A percentile compares a stretch with the other conserved stretches of the same genome.
Conservation (phyloP, 176 grass and related monocot genomes). For the Carex pumila region DNA sequence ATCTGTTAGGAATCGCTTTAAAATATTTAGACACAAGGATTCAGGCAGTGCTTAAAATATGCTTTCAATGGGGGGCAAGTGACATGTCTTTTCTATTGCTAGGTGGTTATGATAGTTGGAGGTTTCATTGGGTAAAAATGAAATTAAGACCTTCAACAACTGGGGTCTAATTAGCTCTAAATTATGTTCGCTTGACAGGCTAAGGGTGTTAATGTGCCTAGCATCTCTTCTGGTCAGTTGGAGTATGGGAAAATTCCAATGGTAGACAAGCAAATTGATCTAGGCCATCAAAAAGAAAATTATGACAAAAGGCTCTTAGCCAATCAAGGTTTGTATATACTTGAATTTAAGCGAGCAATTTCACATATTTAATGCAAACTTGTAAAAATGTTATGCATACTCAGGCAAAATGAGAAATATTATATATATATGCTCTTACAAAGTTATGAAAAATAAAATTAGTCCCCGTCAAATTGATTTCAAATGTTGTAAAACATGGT, state of each 20-base stretch:
- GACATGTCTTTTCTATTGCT: not conserved
- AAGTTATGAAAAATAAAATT: not conserved
- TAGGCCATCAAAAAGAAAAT: slow-evolving; percentile 35
- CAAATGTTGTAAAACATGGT: not conserved
- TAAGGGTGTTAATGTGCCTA: slow-evolving; percentile 39
- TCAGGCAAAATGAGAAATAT: not conserved
- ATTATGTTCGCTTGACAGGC: slow-evolving; percentile 15
- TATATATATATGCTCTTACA: not conserved
- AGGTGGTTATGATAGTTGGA: not conserved
- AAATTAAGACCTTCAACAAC: not conserved
- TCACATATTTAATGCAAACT: not conserved
- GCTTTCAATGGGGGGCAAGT: not conserved
- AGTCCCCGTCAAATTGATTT: not conserved
- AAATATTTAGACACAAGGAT: not conserved
- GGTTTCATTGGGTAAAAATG: not conserved
- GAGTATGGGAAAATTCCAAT: slow-evolving; percentile 41
- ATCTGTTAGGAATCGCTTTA: not conserved
- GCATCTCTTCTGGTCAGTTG: slow-evolving; percentile 20
- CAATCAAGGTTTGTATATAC: slow-evolving; percentile 35
- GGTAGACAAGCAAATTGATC: slow-evolving; percentile 55
- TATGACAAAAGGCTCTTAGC: slow-evolving; percentile 13
- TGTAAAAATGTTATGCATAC: not conserved
- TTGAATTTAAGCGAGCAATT: not conserved
- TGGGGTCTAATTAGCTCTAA: not conserved
- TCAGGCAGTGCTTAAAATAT: not conserved